Evolutionary conservation across 2,329 filamentous ascomycete genomes (phyloP).

Genomic region (Sphaceloma murrayae): DNA sequence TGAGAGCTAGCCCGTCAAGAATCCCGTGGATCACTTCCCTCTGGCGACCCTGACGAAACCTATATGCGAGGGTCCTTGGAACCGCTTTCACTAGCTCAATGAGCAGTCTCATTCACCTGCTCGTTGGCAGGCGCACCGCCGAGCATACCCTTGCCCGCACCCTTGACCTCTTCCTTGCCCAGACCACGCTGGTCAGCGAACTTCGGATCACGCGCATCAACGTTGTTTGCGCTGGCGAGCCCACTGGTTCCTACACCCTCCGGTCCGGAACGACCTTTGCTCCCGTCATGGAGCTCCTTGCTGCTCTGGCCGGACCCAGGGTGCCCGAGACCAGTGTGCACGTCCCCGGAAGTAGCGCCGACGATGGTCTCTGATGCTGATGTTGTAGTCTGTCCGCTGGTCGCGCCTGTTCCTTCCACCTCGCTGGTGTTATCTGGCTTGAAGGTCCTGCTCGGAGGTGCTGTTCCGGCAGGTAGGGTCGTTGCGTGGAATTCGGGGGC

Average conservation of each 20-base stretch:
- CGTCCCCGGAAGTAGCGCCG: constrained; percentile 45
- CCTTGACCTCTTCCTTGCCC: constrained; percentile 28
- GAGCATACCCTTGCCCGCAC: constrained; percentile 1
- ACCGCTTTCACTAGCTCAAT: too few species aligned
- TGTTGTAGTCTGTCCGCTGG: constrained; percentile 32
- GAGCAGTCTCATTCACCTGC: constrained; percentile 3
- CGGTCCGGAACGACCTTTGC: constrained; percentile 33
- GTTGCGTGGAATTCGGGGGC: constrained; percentile 55
- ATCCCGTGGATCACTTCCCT: not conserved
- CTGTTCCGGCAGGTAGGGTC: constrained; percentile 52
- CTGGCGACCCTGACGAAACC: not conserved
- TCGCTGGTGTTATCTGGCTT: constrained; percentile 34
- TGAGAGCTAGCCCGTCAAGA: too few species aligned
- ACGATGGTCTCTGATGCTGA: constrained; percentile 38
- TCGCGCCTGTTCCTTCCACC: constrained; percentile 24
- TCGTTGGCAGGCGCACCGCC: constrained; percentile 2
- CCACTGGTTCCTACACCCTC: constrained; percentile 36
- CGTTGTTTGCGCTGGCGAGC: constrained; percentile 19
- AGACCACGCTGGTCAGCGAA: constrained; percentile 32
- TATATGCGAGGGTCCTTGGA: too few species aligned
- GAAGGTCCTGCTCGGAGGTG: constrained; percentile 43
- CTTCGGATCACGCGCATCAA: constrained; percentile 29
- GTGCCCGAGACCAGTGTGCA: constrained; percentile 46
- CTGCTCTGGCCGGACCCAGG: constrained; percentile 41
- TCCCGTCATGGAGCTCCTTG: constrained; percentile 41